These are phyloP conservation scores for Ophiostoma himal-ulmi DNA, from an alignment of 2,329 filamentous ascomycete species.

Conservation along the genomic window DNA sequence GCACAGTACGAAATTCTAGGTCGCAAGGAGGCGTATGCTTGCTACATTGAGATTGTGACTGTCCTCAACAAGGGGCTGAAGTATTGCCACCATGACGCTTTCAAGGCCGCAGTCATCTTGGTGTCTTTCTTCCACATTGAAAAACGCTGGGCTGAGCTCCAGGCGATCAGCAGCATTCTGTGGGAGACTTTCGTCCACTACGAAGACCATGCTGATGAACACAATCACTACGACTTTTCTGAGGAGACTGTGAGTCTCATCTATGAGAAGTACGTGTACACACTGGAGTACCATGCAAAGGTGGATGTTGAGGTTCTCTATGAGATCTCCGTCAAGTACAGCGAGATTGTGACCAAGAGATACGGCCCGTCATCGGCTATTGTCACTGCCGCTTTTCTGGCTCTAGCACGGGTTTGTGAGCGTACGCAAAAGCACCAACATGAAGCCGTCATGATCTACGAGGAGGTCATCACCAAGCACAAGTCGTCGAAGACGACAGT, in stretches of 20 bases:
- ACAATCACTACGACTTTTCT: constrained; percentile 32
- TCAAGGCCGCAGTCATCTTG: constrained; percentile 43
- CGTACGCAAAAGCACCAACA: constrained; percentile 38
- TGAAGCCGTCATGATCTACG: constrained; percentile 43
- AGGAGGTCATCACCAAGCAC: constrained; percentile 39
- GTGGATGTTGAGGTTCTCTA: constrained; percentile 41
- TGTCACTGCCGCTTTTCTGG: constrained; percentile 33
- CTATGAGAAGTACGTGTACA: constrained; percentile 43
- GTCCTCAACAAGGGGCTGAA: constrained; percentile 33
- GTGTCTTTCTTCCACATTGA: constrained; percentile 41
- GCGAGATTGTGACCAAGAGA: constrained; percentile 39
- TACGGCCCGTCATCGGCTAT: constrained; percentile 32
- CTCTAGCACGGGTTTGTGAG: constrained; percentile 44
- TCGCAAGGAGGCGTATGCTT: constrained; percentile 34
- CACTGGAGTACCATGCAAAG: constrained; percentile 41
- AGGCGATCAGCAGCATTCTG: constrained; percentile 41
- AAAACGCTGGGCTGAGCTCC: constrained; percentile 41
- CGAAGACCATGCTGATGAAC: constrained; percentile 33
- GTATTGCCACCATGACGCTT: constrained; percentile 38
- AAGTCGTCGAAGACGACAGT: constrained; percentile 36
- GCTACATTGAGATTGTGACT: constrained; percentile 37
- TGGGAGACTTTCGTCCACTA: constrained; percentile 44
- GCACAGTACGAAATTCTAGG: constrained; percentile 30
- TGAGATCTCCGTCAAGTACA: constrained; percentile 44
- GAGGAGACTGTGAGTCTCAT: constrained; percentile 42